These are phyloP conservation scores for Moesziomyces parantarcticus DNA, from an alignment of 1,284 basidiomycete species.

Conservation along the genomic window DNA sequence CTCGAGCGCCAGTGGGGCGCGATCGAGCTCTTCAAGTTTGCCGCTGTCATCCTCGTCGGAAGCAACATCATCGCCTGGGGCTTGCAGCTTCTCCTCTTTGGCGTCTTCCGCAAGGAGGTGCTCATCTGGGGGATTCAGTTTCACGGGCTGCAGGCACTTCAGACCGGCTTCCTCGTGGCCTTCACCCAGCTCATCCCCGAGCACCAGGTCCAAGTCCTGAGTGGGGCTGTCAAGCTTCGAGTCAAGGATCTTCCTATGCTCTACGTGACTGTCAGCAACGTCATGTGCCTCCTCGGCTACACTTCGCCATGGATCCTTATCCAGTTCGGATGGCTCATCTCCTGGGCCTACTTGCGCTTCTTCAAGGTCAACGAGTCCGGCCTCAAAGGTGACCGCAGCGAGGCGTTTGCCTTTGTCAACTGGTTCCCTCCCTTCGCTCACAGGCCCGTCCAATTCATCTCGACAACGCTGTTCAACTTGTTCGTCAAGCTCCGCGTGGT, in stretches of 20 bases:
- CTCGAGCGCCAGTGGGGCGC: constrained; percentile 93
- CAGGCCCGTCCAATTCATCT: constrained; percentile 76
- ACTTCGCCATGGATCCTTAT: constrained; percentile 95
- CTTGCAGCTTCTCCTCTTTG: constrained; percentile 54
- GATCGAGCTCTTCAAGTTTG: constrained; percentile 86
- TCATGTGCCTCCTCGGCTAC: constrained; percentile 86
- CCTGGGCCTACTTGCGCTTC: constrained; percentile 94
- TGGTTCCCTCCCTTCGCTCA: constrained; percentile 90
- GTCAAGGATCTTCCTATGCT: constrained; percentile 96
- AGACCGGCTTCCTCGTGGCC: constrained; percentile 88
- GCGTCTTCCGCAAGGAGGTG: constrained; percentile 54
- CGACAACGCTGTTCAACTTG: constrained; percentile 77
- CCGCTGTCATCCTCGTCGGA: constrained; percentile 73
- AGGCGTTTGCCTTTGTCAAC: constrained; percentile 92
- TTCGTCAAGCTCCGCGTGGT: constrained; percentile 76
- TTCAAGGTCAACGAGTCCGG: constrained; percentile 82
- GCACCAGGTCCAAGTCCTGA: constrained; percentile 90
- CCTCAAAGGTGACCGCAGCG: constrained; percentile 84
- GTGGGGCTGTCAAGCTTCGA: constrained; percentile 81
- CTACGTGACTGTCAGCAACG: constrained; percentile 88
- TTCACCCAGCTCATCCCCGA: constrained; percentile 98
- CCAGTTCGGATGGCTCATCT: constrained; percentile 93
- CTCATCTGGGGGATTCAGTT: constrained; percentile 80
- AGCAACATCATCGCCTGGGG: constrained; percentile 63
- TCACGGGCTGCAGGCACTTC: constrained; percentile 91